These are phyloP conservation scores for Candida pseudoglaebosa DNA, from an alignment of 805 yeast genomes.

Conservation along the genomic window DNA sequence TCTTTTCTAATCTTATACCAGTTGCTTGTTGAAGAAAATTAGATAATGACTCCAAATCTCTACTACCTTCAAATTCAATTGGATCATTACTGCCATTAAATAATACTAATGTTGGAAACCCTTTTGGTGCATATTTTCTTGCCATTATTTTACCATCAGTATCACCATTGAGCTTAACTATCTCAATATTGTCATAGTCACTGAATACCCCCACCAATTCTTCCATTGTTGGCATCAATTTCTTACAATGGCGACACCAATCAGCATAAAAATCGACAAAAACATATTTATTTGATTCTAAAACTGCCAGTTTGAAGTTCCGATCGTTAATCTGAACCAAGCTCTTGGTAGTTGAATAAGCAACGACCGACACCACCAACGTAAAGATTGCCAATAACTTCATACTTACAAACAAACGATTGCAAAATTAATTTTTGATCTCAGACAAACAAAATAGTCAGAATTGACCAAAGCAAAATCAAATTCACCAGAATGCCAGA, in stretches of 20 bases:
- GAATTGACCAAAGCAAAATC: no score
- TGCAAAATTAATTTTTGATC: not conserved
- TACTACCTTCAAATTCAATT: conserved; percentile 52
- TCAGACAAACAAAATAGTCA: not conserved
- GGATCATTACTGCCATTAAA: conserved; percentile 52
- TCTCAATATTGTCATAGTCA: conserved; percentile 36
- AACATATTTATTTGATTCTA: conserved; percentile 47
- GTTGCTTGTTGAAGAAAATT: conserved; percentile 45
- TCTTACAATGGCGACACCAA: conserved; percentile 71
- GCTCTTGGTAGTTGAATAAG: conserved; percentile 10
- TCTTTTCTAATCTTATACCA: conserved; percentile 19
- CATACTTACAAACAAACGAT: not conserved
- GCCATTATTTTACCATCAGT: conserved; percentile 45
- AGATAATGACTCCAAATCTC: conserved; percentile 48
- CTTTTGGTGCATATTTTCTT: conserved; percentile 48
- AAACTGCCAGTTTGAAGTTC: conserved; percentile 52
- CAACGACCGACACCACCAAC: conserved; percentile 1
- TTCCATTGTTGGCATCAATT: conserved; percentile 48
- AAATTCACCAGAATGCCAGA: not conserved
- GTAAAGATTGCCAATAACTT: conserved; percentile 2
- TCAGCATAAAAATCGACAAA: conserved; percentile 56
- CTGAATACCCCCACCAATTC: conserved; percentile 29
- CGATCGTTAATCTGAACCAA: conserved; percentile 44
- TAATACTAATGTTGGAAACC: conserved; percentile 63
- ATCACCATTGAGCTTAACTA: conserved; percentile 61